A percentile compares a stretch with the other conserved stretches of the same genome.
phyloP scores from a whole-genome alignment of 2,329 filamentous ascomycete genomes.

The Epichloe uncinata region DNA sequence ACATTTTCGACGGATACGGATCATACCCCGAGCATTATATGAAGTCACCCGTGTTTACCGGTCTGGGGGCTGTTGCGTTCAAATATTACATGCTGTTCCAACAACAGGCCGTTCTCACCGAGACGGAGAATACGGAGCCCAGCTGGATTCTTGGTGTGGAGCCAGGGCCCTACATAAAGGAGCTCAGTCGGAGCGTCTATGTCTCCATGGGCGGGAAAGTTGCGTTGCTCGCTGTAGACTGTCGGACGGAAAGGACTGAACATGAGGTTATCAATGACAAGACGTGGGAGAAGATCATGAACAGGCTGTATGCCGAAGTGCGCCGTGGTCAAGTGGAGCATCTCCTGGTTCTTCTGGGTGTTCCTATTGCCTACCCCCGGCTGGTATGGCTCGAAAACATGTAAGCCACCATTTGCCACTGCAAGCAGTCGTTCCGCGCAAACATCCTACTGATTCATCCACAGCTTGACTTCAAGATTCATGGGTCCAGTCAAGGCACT shows the following conservation, averaged over 20 bases:
- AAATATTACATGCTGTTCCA: constrained; percentile 99
- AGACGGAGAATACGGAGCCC: constrained; percentile 72
- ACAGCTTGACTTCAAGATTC: constrained; percentile 63
- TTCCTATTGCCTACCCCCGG: constrained; percentile 71
- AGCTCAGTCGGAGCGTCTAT: constrained; percentile 75
- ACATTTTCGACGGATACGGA: constrained; percentile 82
- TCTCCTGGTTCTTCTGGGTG: constrained; percentile 72
- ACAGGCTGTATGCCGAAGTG: constrained; percentile 72
- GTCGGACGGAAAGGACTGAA: constrained; percentile 77
- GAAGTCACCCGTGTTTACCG: constrained; percentile 77
- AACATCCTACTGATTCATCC: constrained; percentile 11
- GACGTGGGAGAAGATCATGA: constrained; percentile 78
- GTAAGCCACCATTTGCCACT: constrained; percentile 27
- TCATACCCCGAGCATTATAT: constrained; percentile 90
- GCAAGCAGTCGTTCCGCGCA: background rate
- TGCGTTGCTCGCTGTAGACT: constrained; percentile 77
- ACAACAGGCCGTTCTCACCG: constrained; percentile 74
- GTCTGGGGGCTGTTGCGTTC: constrained; percentile 82
- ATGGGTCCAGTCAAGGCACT: constrained; percentile 86
- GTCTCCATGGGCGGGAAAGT: constrained; percentile 69
- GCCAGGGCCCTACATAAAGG: constrained; percentile 81
- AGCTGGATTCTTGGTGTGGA: constrained; percentile 76
- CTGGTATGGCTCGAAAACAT: constrained; percentile 59
- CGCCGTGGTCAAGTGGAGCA: constrained; percentile 77
- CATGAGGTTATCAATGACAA: constrained; percentile 68